A percentile compares a stretch with the other conserved stretches of the same genome.
Conservation (phyloP, 805 yeast species). For the Kuraishia floccosa region DNA sequence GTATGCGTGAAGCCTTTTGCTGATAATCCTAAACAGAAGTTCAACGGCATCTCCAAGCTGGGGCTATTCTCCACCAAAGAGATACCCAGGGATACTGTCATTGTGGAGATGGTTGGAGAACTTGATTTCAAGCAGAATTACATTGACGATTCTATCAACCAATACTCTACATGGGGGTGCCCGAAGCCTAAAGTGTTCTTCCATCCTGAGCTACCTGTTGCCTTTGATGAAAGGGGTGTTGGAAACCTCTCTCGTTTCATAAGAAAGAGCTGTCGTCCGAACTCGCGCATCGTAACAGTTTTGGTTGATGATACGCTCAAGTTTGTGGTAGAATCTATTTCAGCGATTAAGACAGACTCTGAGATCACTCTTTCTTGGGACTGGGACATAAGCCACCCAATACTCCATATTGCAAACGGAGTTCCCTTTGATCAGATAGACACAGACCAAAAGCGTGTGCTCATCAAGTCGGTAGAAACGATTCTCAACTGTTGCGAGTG, state of each 20-base stretch:
- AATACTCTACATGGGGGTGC: constrained; percentile 65
- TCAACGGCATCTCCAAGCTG: constrained; percentile 57
- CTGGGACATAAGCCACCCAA: constrained; percentile 79
- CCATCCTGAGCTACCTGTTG: constrained; percentile 49
- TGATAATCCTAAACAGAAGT: constrained; percentile 47
- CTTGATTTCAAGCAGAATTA: constrained; percentile 57
- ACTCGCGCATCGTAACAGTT: constrained; percentile 50
- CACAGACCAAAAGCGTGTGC: constrained; percentile 38
- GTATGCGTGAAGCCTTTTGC: constrained; percentile 40
- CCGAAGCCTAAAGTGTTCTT: constrained; percentile 49
- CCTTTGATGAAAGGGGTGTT: constrained; percentile 65
- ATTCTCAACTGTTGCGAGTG: constrained; percentile 56
- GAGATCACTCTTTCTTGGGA: constrained; percentile 81
- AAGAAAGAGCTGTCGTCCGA: constrained; percentile 68
- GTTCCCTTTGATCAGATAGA: constrained; percentile 38
- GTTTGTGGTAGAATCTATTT: constrained; percentile 46
- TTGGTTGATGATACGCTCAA: constrained; percentile 27
- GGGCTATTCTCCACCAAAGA: constrained; percentile 39
- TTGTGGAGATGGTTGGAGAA: constrained; percentile 65
- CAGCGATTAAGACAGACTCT: constrained; percentile 46
- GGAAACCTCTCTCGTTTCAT: constrained; percentile 73
- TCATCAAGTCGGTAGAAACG: constrained; percentile 53
- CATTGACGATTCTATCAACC: constrained; percentile 55
- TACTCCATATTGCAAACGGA: constrained; percentile 37
- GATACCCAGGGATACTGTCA: constrained; percentile 33